A percentile compares a stretch with the other conserved stretches of the same genome.
Evolutionary conservation across 768 basidiomycete genomes (phyloP).

Genomic region (Russula brevipes): DNA sequence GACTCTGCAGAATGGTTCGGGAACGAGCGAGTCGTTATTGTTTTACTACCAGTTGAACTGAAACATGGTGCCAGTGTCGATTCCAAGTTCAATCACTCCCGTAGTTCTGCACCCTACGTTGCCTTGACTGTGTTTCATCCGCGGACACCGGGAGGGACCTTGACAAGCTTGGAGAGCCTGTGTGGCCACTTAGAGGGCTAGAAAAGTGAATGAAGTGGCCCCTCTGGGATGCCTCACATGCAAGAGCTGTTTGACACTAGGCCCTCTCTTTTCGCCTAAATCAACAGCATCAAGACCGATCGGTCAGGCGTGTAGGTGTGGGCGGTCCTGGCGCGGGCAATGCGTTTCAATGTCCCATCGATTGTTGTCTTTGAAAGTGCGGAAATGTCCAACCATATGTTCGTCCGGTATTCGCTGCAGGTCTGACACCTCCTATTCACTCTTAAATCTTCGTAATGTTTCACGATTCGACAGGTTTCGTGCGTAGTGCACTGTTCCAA

Average conservation of each 20-base stretch:
- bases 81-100: slow-evolving; percentile 48
- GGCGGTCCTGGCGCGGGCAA: slow-evolving; percentile 64
- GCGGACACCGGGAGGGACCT: slow-evolving; percentile 60
- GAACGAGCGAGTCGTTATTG: slow-evolving; percentile 46
- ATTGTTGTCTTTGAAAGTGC: slow-evolving; percentile 49
- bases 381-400: slow-evolving; percentile 53
- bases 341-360: slow-evolving; percentile 56
- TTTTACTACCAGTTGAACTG: slow-evolving; percentile 58
- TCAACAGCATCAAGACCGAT: slow-evolving; percentile 33
- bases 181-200: slow-evolving; percentile 57
- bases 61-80: slow-evolving; percentile 52
- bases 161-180: slow-evolving; percentile 62
- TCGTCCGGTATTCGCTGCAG: slow-evolving; percentile 75
- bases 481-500: slow-evolving; percentile 48
- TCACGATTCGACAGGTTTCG: neutral
- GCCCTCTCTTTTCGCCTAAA: slow-evolving; percentile 52
- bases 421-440: slow-evolving; percentile 32
- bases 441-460: neutral
- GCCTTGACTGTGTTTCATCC: slow-evolving; percentile 71
- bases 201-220: slow-evolving; percentile 60
- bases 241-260: slow-evolving; percentile 45
- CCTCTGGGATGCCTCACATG: slow-evolving; percentile 55
- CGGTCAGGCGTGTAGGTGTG: slow-evolving; percentile 47
- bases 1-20: slow-evolving; percentile 53
- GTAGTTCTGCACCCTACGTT: slow-evolving; percentile 48